Conservation (phyloP, 306 rosid species). For the Castanea crenata region DNA sequence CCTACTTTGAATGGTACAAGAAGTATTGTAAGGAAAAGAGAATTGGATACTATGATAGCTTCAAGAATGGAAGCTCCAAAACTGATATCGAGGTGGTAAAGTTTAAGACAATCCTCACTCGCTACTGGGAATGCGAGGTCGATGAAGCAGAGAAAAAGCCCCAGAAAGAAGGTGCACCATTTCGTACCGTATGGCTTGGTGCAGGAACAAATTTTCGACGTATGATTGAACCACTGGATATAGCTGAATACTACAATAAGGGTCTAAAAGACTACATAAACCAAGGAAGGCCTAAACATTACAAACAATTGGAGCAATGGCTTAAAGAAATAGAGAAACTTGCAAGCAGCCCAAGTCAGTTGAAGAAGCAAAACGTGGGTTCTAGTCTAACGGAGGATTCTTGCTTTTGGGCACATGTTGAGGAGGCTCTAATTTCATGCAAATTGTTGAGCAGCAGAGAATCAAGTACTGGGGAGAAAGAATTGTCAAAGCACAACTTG, state of each 20-base stretch:
- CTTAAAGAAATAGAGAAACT: neutral
- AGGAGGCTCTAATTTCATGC: constrained; percentile 49
- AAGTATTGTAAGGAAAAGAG: neutral
- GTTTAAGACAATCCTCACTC: constrained; percentile 30
- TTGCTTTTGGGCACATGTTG: constrained; percentile 74
- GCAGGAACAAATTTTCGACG: constrained; percentile 50
- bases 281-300: constrained; percentile 16
- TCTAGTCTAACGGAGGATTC: constrained; percentile 54
- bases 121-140: constrained; percentile 52
- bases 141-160: constrained; percentile 13
- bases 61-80: neutral
- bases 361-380: constrained; percentile 21
- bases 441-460: neutral
- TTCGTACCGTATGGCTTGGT: constrained; percentile 37
- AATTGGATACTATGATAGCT: constrained; percentile 59
- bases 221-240: constrained; percentile 68
- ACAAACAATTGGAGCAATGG: constrained; percentile 45
- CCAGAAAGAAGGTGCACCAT: constrained; percentile 25
- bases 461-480: neutral
- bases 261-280: constrained; percentile 12
- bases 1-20: constrained; percentile 65
- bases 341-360: neutral
- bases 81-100: constrained; percentile 5
- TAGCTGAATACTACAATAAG: constrained; percentile 42
- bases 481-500: constrained; percentile 8